phyloP scores from a whole-genome alignment of 1,139 yeast genomes.

The Suhomyces wounanorum region DNA sequence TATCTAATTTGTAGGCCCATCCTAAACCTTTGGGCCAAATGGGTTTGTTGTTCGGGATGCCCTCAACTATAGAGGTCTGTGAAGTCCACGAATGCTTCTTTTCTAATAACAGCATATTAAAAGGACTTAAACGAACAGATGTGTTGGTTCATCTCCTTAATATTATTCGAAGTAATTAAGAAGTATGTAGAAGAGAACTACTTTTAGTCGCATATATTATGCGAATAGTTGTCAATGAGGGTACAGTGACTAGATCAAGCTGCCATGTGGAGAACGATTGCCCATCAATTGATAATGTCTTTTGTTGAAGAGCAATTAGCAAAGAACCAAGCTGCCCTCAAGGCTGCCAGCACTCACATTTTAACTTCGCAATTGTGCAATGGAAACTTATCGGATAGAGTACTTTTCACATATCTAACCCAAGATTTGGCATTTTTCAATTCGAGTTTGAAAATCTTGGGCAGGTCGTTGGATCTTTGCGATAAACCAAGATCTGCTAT shows the following conservation, averaged over 20 bases:
- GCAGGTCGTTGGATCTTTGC: slow-evolving; percentile 47
- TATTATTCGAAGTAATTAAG: not conserved
- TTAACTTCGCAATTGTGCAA: slow-evolving; percentile 49
- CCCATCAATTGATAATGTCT: slow-evolving; percentile 4
- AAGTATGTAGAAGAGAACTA: not conserved
- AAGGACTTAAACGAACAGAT: not conserved
- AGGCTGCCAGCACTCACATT: slow-evolving; percentile 40
- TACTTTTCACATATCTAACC: slow-evolving; percentile 44
- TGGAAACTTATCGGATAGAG: slow-evolving; percentile 47
- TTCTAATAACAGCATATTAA: not conserved
- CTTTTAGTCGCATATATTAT: not conserved
- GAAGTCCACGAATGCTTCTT: not conserved
- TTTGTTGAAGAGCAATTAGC: slow-evolving; percentile 14
- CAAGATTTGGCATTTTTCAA: slow-evolving; percentile 55
- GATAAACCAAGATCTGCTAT: slow-evolving; percentile 40
- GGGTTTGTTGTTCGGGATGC: not conserved
- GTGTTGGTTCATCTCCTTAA: not conserved
- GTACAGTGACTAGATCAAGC: not conserved
- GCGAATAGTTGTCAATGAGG: not conserved
- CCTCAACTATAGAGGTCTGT: not conserved
- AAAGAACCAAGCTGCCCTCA: slow-evolving; percentile 26
- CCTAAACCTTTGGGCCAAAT: not conserved
- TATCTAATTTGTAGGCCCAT: slow-evolving; percentile 26
- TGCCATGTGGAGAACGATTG: not conserved
- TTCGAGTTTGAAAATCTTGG: slow-evolving; percentile 43